Evolutionary conservation across 1,139 yeast species (phyloP).

Genomic region (Yamadazyma songkhlaensis): DNA sequence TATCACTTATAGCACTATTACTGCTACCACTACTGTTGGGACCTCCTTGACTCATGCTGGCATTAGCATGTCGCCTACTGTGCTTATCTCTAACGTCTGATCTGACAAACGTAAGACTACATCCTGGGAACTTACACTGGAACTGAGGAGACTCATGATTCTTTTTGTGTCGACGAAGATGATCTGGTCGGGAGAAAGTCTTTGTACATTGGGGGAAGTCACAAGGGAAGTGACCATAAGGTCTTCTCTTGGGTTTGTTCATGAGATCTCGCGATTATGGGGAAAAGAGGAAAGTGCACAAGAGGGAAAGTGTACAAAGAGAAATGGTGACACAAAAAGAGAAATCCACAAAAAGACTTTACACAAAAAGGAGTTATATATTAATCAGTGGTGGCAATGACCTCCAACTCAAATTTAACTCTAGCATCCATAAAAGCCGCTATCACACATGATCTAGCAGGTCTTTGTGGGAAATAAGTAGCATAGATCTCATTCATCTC

Average conservation of each 20-base stretch:
- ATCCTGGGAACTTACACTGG: constrained; percentile 23
- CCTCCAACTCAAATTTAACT: constrained; percentile 35
- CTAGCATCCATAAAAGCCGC: constrained; percentile 35
- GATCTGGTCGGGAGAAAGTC: constrained; percentile 36
- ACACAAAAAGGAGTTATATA: background rate
- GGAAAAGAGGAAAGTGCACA: background rate
- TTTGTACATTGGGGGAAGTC: constrained; percentile 24
- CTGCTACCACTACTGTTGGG: too few species aligned
- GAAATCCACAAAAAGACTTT: too few species aligned
- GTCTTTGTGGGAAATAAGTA: constrained; percentile 44
- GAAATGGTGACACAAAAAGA: background rate
- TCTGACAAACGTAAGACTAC: constrained; percentile 35
- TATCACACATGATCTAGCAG: constrained; percentile 57
- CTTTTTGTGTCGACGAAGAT: constrained; percentile 35
- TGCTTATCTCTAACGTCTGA: constrained; percentile 38
- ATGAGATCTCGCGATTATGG: background rate
- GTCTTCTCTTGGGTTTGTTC: constrained; percentile 11
- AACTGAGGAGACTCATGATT: constrained; percentile 37
- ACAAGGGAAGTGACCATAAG: constrained; percentile 16
- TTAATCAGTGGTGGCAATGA: constrained; percentile 29
- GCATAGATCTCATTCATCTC: constrained; percentile 48
- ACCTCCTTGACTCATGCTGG: too few species aligned
- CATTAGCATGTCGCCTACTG: constrained; percentile 22
- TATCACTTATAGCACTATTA: background rate
- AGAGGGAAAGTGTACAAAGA: background rate